phyloP scores from a whole-genome alignment of 2,329 filamentous ascomycete species.

The Aspergillus caelatus region DNA sequence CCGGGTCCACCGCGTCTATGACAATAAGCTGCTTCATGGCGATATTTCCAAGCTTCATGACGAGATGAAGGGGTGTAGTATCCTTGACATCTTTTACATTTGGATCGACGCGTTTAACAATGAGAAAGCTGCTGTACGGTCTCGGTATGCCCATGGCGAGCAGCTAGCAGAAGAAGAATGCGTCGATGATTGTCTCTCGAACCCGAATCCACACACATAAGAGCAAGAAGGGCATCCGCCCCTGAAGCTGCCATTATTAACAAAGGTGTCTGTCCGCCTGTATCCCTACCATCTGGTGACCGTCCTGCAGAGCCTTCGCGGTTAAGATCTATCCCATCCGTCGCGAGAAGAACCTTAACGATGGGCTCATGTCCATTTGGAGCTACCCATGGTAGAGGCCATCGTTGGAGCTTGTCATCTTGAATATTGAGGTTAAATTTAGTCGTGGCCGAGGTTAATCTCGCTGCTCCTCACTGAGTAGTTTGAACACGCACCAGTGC shows the following conservation, averaged over 20 bases:
- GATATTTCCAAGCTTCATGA: background rate
- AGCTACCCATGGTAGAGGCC: too few relatives aligned
- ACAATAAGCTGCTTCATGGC: background rate
- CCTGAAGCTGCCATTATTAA: background rate
- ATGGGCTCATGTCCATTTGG: too few relatives aligned
- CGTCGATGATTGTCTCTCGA: background rate
- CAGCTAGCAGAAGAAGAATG: background rate
- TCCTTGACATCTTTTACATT: background rate
- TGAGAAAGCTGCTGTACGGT: background rate
- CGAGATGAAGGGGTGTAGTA: background rate
- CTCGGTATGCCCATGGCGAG: background rate
- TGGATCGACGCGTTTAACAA: background rate
- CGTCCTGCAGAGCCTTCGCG: too few relatives aligned
- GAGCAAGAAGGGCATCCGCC: background rate
- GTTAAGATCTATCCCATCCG: too few relatives aligned
- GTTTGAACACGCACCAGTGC: background rate
- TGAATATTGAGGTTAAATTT: background rate
- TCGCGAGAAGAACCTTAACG: too few relatives aligned
- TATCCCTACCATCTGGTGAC: background rate
- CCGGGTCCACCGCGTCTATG: too few relatives aligned
- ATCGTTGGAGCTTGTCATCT: background rate
- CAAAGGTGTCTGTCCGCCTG: background rate
- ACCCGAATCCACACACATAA: background rate
- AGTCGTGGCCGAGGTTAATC: background rate
- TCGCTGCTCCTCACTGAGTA: background rate